These are phyloP conservation scores for Fusarium verticillioides DNA, from an alignment of 2,329 filamentous ascomycete species.

Conservation along the genomic window DNA sequence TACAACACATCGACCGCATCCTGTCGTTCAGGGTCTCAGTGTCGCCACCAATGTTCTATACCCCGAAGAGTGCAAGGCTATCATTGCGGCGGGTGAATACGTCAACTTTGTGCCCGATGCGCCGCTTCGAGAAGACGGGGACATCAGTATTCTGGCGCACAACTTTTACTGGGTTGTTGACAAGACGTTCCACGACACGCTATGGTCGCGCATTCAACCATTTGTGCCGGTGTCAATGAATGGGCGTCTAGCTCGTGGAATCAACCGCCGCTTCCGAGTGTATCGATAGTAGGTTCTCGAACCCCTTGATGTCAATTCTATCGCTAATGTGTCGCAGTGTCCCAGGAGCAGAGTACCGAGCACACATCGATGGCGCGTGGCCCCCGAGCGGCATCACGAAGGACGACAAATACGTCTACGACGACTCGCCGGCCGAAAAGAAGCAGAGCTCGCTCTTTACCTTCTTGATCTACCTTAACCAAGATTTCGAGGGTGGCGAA, in stretches of 20 bases:
- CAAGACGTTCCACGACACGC: conserved; percentile 67
- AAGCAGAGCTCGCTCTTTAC: conserved; percentile 76
- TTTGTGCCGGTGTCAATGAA: conserved; percentile 67
- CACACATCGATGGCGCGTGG: conserved; percentile 79
- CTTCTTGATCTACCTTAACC: conserved; percentile 75
- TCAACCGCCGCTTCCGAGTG: conserved; percentile 77
- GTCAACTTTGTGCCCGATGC: conserved; percentile 75
- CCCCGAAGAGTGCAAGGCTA: conserved; percentile 69
- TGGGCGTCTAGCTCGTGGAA: conserved; percentile 68
- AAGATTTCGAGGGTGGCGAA: conserved; percentile 77
- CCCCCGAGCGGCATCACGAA: conserved; percentile 73
- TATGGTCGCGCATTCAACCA: conserved; percentile 70
- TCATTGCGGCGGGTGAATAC: conserved; percentile 73
- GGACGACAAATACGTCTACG: conserved; percentile 71
- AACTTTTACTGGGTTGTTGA: conserved; percentile 81
- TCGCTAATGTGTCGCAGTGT: conserved; percentile 50
- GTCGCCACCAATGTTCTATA: conserved; percentile 71
- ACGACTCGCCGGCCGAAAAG: conserved; percentile 67
- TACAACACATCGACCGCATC: conserved; percentile 68
- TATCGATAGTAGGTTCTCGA: conserved; percentile 66
- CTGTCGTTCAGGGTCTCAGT: conserved; percentile 69
- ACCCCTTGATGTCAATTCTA: fast-evolving
- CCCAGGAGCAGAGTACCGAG: conserved; percentile 76
- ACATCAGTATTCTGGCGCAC: conserved; percentile 73
- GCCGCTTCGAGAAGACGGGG: conserved; percentile 72